Conservation (phyloP, 257 asterid species). For the Fraxinus cuspidata region DNA sequence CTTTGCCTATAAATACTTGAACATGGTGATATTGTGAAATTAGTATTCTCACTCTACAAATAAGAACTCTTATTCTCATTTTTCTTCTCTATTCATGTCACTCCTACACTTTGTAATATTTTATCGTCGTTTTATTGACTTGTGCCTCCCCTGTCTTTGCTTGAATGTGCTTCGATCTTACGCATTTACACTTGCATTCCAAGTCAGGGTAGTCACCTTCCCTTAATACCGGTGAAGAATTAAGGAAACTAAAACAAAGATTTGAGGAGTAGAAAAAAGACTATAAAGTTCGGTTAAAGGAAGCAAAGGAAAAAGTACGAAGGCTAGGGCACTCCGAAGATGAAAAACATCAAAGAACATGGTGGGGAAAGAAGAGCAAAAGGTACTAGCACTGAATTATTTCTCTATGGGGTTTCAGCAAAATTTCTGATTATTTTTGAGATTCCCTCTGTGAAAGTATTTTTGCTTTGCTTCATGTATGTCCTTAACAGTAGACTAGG, state of each 20-base stretch:
- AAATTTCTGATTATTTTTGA: background rate
- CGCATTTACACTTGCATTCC: background rate
- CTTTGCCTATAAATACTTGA: too few species aligned
- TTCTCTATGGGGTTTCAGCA: background rate
- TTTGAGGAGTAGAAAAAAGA: conserved; percentile 70
- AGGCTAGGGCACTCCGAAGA: conserved; percentile 43
- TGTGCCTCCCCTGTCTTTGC: too few species aligned
- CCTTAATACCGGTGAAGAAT: conserved; percentile 40
- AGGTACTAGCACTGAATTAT: background rate
- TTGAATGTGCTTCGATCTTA: too few species aligned
- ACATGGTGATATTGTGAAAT: too few species aligned
- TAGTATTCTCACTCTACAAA: too few species aligned
- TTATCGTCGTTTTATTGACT: too few species aligned
- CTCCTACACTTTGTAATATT: too few species aligned
- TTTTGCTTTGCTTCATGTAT: too few species aligned
- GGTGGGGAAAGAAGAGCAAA: conserved; percentile 73
- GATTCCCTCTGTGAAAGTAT: background rate
- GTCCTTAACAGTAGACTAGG: too few species aligned
- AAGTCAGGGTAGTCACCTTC: conserved; percentile 38
- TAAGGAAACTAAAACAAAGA: conserved; percentile 52
- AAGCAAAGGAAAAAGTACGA: conserved; percentile 52
- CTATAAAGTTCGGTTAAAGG: conserved; percentile 59
- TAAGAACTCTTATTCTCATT: too few species aligned
- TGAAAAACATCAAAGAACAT: conserved; percentile 48
- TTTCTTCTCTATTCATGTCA: too few species aligned